Evolutionary conservation across 306 rosid genomes (phyloP).

Genomic region (Cyamopsis tetragonoloba): DNA sequence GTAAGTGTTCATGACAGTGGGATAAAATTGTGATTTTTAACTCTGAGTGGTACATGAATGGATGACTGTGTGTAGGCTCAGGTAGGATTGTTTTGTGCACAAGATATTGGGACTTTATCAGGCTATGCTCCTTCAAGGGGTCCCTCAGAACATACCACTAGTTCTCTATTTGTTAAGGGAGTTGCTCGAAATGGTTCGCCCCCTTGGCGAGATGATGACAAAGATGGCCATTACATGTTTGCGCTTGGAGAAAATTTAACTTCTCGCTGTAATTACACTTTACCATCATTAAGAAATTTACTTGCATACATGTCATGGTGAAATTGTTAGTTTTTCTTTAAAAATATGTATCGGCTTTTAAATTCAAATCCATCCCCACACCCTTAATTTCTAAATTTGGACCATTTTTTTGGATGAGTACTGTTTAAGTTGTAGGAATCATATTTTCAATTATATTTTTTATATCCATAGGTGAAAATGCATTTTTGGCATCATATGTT

Average conservation of each 20-base stretch:
- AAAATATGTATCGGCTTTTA: not conserved
- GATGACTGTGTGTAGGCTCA: conserved; percentile 99
- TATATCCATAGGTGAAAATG: not conserved
- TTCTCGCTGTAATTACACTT: conserved; percentile 95
- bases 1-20: conserved; percentile 10
- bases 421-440: not conserved
- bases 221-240: conserved; percentile 99
- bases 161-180: conserved; percentile 65
- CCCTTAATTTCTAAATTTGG: not conserved
- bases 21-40: conserved; percentile 13
- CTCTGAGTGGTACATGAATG: conserved; percentile 69
- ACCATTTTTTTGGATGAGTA: not conserved
- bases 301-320: conserved; percentile 7
- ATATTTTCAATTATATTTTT: not conserved
- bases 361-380: not conserved
- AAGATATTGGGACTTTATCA: conserved; percentile 82
- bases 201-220: conserved; percentile 98
- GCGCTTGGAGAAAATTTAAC: conserved; percentile 97
- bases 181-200: conserved; percentile 94
- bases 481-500: not conserved
- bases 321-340: not conserved
- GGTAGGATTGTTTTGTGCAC: conserved; percentile 98
- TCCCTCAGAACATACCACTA: conserved; percentile 61
- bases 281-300: conserved; percentile 47
- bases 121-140: conserved; percentile 81